These are phyloP conservation scores for Sesbania bispinosa DNA, from an alignment of 306 rosid genomes.

Conservation along the genomic window DNA sequence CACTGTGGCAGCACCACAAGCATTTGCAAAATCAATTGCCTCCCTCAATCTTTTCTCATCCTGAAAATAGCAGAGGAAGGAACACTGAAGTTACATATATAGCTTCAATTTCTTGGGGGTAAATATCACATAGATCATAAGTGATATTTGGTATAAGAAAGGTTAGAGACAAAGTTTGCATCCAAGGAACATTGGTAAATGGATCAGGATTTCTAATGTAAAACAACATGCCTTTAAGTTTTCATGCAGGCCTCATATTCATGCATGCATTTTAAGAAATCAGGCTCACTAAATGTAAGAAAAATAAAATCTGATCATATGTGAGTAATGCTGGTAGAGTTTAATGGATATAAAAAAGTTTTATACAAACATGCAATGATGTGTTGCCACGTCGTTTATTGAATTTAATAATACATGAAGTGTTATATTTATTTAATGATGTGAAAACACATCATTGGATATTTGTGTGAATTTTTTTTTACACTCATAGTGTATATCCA, in stretches of 20 bases:
- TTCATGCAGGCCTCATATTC: background rate
- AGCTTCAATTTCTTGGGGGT: background rate
- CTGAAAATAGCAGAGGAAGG: constrained; percentile 14
- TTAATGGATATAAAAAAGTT: no score
- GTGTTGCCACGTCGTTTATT: no score
- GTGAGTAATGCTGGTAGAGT: background rate
- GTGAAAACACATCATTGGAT: no score
- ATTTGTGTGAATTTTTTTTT: no score
- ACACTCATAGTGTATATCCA: no score
- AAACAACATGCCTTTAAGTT: background rate
- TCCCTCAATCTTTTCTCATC: constrained; percentile 36
- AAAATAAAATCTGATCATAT: background rate
- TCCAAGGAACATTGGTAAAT: background rate
- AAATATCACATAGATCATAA: background rate
- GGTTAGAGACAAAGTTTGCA: background rate
- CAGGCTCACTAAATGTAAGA: background rate
- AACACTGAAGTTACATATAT: background rate
- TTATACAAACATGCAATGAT: no score
- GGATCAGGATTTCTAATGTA: background rate
- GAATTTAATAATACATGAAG: no score
- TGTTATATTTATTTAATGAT: no score
- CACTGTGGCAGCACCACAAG: constrained; percentile 27
- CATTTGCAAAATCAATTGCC: constrained; percentile 41
- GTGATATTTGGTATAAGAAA: background rate
- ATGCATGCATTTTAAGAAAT: background rate